Percentiles rank a stretch among this genome's conserved stretches.
These are phyloP conservation scores for Jaltomata sinuosa DNA, from an alignment of 257 asterid species.

Conservation along the genomic window DNA sequence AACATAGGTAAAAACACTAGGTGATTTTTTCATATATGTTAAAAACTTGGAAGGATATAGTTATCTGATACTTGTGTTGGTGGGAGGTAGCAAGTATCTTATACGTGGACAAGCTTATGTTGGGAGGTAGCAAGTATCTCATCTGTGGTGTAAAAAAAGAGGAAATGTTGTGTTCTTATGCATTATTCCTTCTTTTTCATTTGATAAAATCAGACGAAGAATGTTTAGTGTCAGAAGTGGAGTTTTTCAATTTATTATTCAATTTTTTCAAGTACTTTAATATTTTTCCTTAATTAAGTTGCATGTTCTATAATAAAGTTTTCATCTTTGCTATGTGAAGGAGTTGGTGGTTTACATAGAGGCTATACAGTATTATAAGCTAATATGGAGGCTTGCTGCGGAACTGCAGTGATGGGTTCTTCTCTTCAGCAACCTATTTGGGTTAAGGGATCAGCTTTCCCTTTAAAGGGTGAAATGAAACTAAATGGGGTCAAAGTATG, in stretches of 20 bases:
- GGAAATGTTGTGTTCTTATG: not conserved
- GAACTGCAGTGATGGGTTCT: constrained; percentile 47
- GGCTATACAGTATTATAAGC: not conserved
- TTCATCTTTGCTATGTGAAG: not conserved
- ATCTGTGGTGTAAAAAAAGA: not conserved
- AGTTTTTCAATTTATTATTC: not conserved
- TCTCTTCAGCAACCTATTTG: constrained; percentile 41
- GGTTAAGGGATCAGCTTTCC: constrained; percentile 28
- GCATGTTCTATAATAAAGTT: not conserved
- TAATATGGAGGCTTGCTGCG: constrained; percentile 52
- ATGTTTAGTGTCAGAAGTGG: not conserved
- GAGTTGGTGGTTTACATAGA: not conserved
- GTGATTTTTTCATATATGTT: too few species aligned
- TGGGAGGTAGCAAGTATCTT: too few species aligned
- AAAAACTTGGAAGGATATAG: too few species aligned
- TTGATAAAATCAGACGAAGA: not conserved
- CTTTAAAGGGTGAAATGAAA: constrained; percentile 26
- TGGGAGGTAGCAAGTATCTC: not conserved
- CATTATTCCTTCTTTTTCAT: not conserved
- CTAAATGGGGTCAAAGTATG: constrained; percentile 23
- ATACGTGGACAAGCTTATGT: too few species aligned
- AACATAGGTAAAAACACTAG: too few species aligned
- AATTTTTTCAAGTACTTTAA: not conserved
- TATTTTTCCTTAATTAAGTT: not conserved
- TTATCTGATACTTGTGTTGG: too few species aligned